Conservation (phyloP, 352 stramenopile genomes). For the Globisporangium yorkense region DNA sequence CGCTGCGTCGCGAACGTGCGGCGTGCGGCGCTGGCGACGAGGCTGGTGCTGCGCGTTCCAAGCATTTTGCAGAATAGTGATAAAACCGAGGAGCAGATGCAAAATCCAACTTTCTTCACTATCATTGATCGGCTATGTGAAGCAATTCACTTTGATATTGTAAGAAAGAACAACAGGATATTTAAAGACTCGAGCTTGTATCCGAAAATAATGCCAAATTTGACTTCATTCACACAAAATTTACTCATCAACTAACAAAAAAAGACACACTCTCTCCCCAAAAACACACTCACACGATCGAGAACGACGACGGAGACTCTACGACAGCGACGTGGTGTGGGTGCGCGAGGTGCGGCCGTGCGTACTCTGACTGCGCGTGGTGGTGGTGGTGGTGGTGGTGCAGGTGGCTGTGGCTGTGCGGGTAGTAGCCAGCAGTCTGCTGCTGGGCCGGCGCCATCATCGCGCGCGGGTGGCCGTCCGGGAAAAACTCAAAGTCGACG, state of each 20-base stretch:
- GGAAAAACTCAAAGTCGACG: constrained; percentile 25
- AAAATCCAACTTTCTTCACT: too few relatives aligned
- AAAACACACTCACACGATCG: constrained; percentile 6
- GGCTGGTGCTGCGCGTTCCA: too few relatives aligned
- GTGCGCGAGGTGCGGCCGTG: constrained; percentile 14
- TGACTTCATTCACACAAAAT: too few relatives aligned
- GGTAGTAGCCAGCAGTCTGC: background rate
- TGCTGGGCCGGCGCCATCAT: background rate
- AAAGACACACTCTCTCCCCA: background rate
- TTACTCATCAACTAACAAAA: too few relatives aligned
- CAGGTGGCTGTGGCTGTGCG: constrained; percentile 2
- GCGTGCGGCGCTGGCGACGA: background rate
- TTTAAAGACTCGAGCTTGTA: too few relatives aligned
- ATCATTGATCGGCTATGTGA: too few relatives aligned
- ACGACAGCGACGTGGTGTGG: constrained; percentile 1
- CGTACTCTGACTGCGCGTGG: constrained; percentile 8
- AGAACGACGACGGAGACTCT: constrained; percentile 5
- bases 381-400: constrained; percentile 4
- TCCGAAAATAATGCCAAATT: too few relatives aligned
- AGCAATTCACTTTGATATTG: too few relatives aligned
- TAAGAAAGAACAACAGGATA: too few relatives aligned
- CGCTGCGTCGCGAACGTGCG: constrained; percentile 11
- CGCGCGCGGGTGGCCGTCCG: constrained; percentile 6
- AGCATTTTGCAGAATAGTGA: too few relatives aligned
- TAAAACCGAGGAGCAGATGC: too few relatives aligned